A percentile compares a stretch with the other conserved stretches of the same genome.
phyloP scores from a whole-genome alignment of 192 early-diverging fungal species.

The Backusella parvicylindrica region DNA sequence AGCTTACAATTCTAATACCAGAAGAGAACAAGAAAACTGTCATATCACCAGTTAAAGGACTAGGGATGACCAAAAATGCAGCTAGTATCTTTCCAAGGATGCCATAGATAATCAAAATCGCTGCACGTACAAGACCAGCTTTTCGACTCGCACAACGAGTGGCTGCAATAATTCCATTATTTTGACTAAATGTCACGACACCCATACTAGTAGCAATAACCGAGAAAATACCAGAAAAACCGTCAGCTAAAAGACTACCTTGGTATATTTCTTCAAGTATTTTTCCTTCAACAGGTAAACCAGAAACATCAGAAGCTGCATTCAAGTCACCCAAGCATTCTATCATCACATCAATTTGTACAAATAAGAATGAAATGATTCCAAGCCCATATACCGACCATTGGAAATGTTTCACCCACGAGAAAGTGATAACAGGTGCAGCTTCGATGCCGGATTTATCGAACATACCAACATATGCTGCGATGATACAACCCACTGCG shows the following conservation, averaged over 20 bases:
- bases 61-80: slow-evolving; percentile 42
- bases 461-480: slow-evolving; percentile 46
- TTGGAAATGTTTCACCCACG: slow-evolving; percentile 50
- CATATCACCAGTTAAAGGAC: slow-evolving; percentile 51
- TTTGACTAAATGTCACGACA: slow-evolving; percentile 54
- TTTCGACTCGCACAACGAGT: slow-evolving; percentile 51
- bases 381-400: slow-evolving; percentile 43
- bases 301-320: slow-evolving; percentile 51
- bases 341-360: slow-evolving; percentile 42
- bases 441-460: slow-evolving; percentile 35
- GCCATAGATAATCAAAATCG: slow-evolving; percentile 50
- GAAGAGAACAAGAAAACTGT: slow-evolving; percentile 50
- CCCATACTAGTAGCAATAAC: slow-evolving; percentile 44
- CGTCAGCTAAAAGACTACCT: slow-evolving; percentile 51
- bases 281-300: slow-evolving; percentile 45
- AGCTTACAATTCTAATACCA: slow-evolving; percentile 50
- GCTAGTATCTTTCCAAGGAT: slow-evolving; percentile 51
- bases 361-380: slow-evolving; percentile 46
- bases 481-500: slow-evolving; percentile 50
- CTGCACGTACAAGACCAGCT: slow-evolving; percentile 53
- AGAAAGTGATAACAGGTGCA: slow-evolving; percentile 45
- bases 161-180: slow-evolving; percentile 55
- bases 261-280: slow-evolving; percentile 52
- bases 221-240: slow-evolving; percentile 39
- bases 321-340: slow-evolving; percentile 53